These are phyloP conservation scores for Flaveria brownii DNA, from an alignment of 129 eudicot genomes.

Conservation along the genomic window DNA sequence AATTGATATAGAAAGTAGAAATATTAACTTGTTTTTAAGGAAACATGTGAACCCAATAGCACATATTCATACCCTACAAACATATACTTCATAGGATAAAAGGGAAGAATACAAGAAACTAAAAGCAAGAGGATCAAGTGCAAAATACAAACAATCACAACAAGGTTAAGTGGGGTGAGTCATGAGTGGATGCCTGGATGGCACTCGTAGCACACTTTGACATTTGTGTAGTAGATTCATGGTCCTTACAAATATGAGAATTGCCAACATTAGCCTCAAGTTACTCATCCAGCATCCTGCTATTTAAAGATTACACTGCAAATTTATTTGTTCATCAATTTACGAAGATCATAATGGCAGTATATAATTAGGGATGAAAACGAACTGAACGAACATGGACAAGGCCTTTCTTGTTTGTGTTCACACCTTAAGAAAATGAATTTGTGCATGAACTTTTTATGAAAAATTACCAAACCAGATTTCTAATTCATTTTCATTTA, in stretches of 20 bases:
- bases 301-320: no score
- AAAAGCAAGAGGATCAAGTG: slow-evolving; percentile 31
- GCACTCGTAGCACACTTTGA: slow-evolving; percentile 22
- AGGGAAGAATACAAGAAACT: slow-evolving; percentile 16
- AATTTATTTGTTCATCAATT: no score
- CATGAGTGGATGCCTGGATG: slow-evolving; percentile 29
- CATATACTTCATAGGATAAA: slow-evolving; percentile 9
- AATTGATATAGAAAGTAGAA: neutral
- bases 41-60: slow-evolving; percentile 15
- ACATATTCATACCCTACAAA: slow-evolving; percentile 14
- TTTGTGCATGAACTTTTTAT: no score
- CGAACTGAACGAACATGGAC: no score
- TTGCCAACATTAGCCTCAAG: neutral
- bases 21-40: neutral
- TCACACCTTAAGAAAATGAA: no score
- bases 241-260: neutral
- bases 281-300: neutral
- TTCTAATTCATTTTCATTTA: no score
- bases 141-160: slow-evolving; percentile 26
- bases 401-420: no score
- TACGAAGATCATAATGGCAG: no score
- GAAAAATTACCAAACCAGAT: no score
- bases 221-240: neutral
- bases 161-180: slow-evolving; percentile 17
- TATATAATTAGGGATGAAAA: no score